phyloP scores from a whole-genome alignment of 2,329 filamentous ascomycete species.

The Trichophyton benhamiae region DNA sequence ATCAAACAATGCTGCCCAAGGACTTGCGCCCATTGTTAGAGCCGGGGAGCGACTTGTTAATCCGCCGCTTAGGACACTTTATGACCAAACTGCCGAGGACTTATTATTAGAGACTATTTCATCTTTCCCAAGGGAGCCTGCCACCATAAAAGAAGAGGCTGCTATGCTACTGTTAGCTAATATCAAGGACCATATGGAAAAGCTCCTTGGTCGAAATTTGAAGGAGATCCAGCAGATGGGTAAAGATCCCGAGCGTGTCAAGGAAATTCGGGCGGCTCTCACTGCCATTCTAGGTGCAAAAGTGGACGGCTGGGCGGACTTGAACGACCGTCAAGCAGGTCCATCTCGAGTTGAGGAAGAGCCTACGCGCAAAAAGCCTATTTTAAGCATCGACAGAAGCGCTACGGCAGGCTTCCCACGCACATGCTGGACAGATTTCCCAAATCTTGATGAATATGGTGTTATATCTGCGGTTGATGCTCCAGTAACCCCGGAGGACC shows the following conservation, averaged over 20 bases:
- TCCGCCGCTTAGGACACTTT: slow-evolving; percentile 30
- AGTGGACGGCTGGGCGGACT: slow-evolving; percentile 34
- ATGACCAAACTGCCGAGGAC: slow-evolving; percentile 34
- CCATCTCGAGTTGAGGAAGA: slow-evolving; percentile 17
- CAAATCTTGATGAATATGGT: slow-evolving; percentile 32
- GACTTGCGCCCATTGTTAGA: slow-evolving; percentile 32
- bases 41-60: slow-evolving; percentile 32
- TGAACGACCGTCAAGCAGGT: slow-evolving; percentile 19
- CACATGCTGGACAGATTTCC: slow-evolving; percentile 33
- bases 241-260: slow-evolving; percentile 33
- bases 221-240: slow-evolving; percentile 36
- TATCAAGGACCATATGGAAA: slow-evolving; percentile 39
- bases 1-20: slow-evolving; percentile 24
- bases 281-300: slow-evolving; percentile 34
- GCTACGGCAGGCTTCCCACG: slow-evolving; percentile 29
- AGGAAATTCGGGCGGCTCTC: slow-evolving; percentile 33
- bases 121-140: slow-evolving; percentile 32
- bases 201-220: slow-evolving; percentile 31
- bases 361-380: slow-evolving; percentile 29
- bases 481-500: slow-evolving; percentile 34
- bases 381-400: slow-evolving; percentile 32
- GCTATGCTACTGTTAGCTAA: slow-evolving; percentile 37
- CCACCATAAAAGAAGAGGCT: slow-evolving; percentile 36
- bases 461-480: slow-evolving; percentile 27
- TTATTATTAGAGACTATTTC: slow-evolving; percentile 33